Conservation (phyloP, 2,329 filamentous ascomycete genomes). For the Cercospora citrullina region DNA sequence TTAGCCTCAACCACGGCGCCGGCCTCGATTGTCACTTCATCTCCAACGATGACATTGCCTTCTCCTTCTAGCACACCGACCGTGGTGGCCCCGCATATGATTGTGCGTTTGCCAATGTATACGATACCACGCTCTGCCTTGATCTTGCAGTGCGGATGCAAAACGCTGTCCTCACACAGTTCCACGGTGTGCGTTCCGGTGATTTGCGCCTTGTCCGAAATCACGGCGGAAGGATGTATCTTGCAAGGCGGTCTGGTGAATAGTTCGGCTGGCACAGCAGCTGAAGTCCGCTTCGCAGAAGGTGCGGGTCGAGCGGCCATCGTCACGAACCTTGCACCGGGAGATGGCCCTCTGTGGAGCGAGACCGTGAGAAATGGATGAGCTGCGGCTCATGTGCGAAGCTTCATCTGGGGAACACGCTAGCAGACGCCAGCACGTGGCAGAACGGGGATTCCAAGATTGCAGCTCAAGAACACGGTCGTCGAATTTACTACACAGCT, state of each 20-base stretch:
- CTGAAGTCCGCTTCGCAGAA: constrained; percentile 12
- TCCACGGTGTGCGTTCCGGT: constrained; percentile 77
- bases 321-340: neutral
- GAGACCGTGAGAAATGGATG: neutral
- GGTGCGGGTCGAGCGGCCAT: constrained; percentile 24
- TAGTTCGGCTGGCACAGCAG: constrained; percentile 13
- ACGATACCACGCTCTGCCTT: constrained; percentile 46
- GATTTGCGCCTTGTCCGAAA: constrained; percentile 51
- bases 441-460: no score
- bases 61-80: constrained; percentile 36
- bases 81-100: constrained; percentile 68
- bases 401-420: neutral
- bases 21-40: constrained; percentile 48
- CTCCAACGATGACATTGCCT: constrained; percentile 42
- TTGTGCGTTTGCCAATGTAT: constrained; percentile 56
- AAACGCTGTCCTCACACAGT: constrained; percentile 72
- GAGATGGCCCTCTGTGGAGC: neutral
- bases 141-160: constrained; percentile 76
- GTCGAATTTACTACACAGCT: no score
- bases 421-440: constrained; percentile 3
- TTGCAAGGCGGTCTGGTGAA: constrained; percentile 39
- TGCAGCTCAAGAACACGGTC: no score
- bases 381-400: neutral
- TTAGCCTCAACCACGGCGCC: constrained; percentile 43
- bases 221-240: constrained; percentile 50